phyloP scores from a whole-genome alignment of 371 early-diverging fungal species.

The Quaeritorhiza haematococci region DNA sequence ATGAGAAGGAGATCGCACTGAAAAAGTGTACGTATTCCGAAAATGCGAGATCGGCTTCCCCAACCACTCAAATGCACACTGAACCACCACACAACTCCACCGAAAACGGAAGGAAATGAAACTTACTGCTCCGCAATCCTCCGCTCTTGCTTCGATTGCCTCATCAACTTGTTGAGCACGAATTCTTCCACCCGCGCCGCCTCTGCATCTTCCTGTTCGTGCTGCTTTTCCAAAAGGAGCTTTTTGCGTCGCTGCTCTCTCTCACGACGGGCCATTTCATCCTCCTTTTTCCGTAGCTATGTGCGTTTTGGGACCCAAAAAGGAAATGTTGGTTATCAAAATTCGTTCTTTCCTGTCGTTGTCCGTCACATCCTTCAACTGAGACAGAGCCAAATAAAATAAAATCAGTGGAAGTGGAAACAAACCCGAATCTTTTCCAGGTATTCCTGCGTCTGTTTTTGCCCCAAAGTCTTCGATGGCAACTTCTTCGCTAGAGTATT shows the following conservation, averaged over 20 bases:
- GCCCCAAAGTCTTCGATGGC: conserved; percentile 10
- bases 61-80: too few relatives aligned
- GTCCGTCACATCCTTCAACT: too few relatives aligned
- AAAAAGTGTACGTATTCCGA: background rate
- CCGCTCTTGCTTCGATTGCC: conserved; percentile 52
- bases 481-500: conserved; percentile 22
- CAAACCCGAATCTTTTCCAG: conserved; percentile 39
- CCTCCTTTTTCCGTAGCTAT: conserved; percentile 36
- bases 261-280: conserved; percentile 34
- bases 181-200: conserved; percentile 32
- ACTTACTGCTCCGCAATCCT: conserved; percentile 47
- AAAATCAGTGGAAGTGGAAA: background rate
- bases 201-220: conserved; percentile 35
- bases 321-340: too few relatives aligned
- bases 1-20: background rate
- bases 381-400: conserved; percentile 1
- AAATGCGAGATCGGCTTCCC: too few relatives aligned
- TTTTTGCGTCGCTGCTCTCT: conserved; percentile 41
- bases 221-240: conserved; percentile 33
- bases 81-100: too few relatives aligned
- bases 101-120: too few relatives aligned
- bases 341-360: too few relatives aligned
- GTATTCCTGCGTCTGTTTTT: conserved; percentile 29
- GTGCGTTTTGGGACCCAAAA: too few relatives aligned
- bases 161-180: conserved; percentile 34